Base-by-base conservation (phyloP, 2,329 filamentous ascomycete genomes). In the Pseudocercospora pini-densiflorae region DNA sequence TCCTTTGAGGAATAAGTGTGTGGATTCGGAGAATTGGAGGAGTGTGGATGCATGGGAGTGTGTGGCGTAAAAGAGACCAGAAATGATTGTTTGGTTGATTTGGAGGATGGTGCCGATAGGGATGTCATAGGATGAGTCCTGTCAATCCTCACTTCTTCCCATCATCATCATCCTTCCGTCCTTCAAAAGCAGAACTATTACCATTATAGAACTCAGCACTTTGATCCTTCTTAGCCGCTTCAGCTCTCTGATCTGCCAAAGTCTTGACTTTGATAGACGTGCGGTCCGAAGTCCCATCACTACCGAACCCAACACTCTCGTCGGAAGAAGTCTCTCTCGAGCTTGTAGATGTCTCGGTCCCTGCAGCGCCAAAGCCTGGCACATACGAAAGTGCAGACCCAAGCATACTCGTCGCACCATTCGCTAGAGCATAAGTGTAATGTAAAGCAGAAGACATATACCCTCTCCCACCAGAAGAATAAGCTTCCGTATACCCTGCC, bases 131-230 rank as follows among this genome's bases (percentile, higher is more conserved):
- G 19, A 51, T 49, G 5, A 49, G n/a, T 49, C 23, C 47, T 27
- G 47, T 51, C 5, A 14, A 9, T 2, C 16, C 12, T n/a, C 12
- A 86, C 58, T 63, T 63, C 63, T 57, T 66, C 16, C 64, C 24
- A 27, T 82, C 83, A 27, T 88, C 85, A 59, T 89, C 85, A 70
- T 89, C 87, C 40, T 85, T 86, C 60, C 79, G 77, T 29, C 78
- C 63, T 62, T 72, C 69, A 71, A 82, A 79, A 81, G 87, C 79
- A 83, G 94, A 92, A 77, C 92, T 92, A 75, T 97, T 97, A 1
- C 94, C 94, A 75, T 97, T 97, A 76, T 97, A 97, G 55, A 96
- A 86, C 75, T 96, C 90, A 53, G 83, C 82, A 45, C 84, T 81
- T 67, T 86, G 82, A 21, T 84, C 81, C 70, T 64, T 66, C 64